Conservation (phyloP, 768 basidiomycete species). For the Tricholoma matsutake region DNA sequence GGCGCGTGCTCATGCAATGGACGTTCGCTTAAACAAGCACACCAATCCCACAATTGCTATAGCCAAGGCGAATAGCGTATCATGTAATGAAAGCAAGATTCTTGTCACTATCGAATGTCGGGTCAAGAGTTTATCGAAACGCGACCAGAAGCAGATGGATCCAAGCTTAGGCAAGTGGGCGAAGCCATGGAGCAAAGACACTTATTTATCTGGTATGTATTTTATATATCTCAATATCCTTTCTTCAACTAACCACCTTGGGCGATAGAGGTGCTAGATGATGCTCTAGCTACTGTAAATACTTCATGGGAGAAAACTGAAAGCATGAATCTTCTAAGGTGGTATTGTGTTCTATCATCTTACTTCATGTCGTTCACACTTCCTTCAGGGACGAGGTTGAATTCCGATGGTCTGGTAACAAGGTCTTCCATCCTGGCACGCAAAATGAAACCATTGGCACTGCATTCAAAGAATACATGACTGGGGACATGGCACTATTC, state of each 20-base stretch:
- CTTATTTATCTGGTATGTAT: conserved; percentile 4
- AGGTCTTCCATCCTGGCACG: conserved; percentile 11
- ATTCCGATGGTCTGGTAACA: conserved; percentile 14
- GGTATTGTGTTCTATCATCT: too few relatives aligned
- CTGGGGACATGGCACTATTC: conserved; percentile 13
- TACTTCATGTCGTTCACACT: too few relatives aligned
- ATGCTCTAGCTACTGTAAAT: neutral
- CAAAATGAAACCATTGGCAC: conserved; percentile 9
- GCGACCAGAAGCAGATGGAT: conserved; percentile 10
- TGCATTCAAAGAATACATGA: conserved; percentile 11
- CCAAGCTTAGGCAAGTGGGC: conserved; percentile 9
- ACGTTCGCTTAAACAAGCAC: neutral
- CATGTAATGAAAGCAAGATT: neutral
- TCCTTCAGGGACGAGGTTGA: conserved; percentile 15
- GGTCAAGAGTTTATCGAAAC: conserved; percentile 2
- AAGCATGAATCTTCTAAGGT: neutral
- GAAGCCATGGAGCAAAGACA: conserved; percentile 12
- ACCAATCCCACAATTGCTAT: neutral
- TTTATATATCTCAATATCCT: neutral
- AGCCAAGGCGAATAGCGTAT: neutral
- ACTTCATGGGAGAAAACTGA: neutral
- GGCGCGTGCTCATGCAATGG: neutral
- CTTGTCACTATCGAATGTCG: neutral
- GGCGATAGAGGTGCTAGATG: neutral
- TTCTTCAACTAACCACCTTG: too few relatives aligned